Evolutionary conservation across 306 rosid species (phyloP), one percentile per base, ranked within the genome.

Genomic region (Castanea mollissima): DNA sequence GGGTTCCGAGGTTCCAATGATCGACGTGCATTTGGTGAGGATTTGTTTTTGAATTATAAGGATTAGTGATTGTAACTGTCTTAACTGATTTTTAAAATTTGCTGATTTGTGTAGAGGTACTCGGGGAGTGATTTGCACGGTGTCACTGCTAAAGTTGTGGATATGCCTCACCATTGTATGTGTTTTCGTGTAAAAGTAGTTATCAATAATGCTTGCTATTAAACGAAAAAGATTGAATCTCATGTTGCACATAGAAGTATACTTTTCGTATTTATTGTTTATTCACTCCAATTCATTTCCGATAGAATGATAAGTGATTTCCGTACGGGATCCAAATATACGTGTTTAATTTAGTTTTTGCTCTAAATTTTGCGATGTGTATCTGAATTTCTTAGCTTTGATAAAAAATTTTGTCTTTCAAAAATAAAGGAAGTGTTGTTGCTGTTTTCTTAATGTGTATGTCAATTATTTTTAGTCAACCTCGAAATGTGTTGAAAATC

Each of bases 151-250:
- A 93, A 93, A 87, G 96, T 96, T 82, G 88, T 89, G 84, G 98
- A 96, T 83, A 96, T 96, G 99, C 98, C 99, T 87, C 99, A 90
- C 78, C 90, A 76, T 80, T 95, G 99, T 95, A 90, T 3, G 97
- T 83, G 27, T 63, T 80, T 74, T 60, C 62, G 35, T 63, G 49
- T 60, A 78, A 31, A 12, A 29, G 69, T 46, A 31, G 20, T 29
- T 62, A 62, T 19, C 29, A 1, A 49, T 54, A 59, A 14, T 27
- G 59, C 23, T 18, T 7, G 7, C 1, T 1, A 15, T 8, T 19
- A 54, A 34, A 31, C 16, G 44, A 2, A 23, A 57, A 57, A 23
- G 23, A 21, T 7, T 41, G 46, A 57, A 57, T 57, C 63, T 57
- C 31, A 58, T 58, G 23, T 9, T 10, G 64, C 27, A 21, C 21